Evolutionary conservation across 1,284 basidiomycete genomes (phyloP).

Genomic region (Ustilago bromivora): DNA sequence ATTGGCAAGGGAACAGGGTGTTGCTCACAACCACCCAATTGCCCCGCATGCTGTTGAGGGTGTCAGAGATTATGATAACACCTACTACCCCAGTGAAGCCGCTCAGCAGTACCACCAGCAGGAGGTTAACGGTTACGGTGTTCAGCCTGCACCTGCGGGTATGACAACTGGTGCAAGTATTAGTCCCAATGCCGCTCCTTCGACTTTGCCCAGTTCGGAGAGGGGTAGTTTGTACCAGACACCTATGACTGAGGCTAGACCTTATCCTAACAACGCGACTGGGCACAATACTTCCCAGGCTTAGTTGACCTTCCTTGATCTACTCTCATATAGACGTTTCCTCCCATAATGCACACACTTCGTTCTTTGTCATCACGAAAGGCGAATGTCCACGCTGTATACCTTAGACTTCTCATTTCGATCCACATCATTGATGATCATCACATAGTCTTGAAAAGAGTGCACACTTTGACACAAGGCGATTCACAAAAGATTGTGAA

Average conservation of each 20-base stretch:
- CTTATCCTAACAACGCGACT: constrained; percentile 25
- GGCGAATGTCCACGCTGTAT: neutral
- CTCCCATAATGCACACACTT: neutral
- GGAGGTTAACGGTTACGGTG: constrained; percentile 11
- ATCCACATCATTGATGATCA: neutral
- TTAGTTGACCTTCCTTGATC: neutral
- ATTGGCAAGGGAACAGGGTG: constrained; percentile 41
- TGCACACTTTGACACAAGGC: no score
- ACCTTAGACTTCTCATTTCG: constrained; percentile 8
- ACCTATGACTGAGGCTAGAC: constrained; percentile 45
- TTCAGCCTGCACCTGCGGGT: constrained; percentile 20
- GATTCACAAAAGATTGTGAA: no score
- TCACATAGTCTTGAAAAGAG: no score
- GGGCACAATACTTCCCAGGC: constrained; percentile 20
- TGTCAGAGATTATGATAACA: constrained; percentile 34
- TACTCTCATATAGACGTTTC: neutral
- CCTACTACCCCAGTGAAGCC: constrained; percentile 44
- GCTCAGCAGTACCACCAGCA: constrained; percentile 24
- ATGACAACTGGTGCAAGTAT: neutral
- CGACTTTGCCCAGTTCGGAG: constrained; percentile 35
- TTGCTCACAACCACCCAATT: constrained; percentile 4
- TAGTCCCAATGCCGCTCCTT: constrained; percentile 24
- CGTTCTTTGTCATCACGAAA: neutral
- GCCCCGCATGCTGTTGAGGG: constrained; percentile 50
- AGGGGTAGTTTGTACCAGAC: constrained; percentile 50